Evolutionary conservation across 306 rosid species (phyloP).

Genomic region (Fragaria nilgerrensis): DNA sequence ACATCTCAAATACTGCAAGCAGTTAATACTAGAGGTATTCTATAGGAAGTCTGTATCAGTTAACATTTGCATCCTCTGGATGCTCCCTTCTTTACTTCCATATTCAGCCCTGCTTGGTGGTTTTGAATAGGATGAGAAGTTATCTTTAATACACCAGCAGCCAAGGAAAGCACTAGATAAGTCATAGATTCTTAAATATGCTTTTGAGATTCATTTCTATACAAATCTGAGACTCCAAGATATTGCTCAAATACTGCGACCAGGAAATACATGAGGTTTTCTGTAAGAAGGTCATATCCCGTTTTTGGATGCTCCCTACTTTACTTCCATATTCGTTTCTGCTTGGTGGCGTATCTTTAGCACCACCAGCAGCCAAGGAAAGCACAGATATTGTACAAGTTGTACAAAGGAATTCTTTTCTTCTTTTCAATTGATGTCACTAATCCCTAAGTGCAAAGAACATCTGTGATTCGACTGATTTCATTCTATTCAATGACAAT

Average conservation of each 20-base stretch:
- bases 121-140: too few relatives aligned
- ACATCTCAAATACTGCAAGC: conserved; percentile 64
- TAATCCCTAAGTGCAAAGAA: background rate
- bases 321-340: too few relatives aligned
- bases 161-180: background rate
- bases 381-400: background rate
- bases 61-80: conserved; percentile 45
- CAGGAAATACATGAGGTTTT: conserved; percentile 59
- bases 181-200: too few relatives aligned
- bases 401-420: background rate
- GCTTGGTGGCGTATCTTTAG: background rate
- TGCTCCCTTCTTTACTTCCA: background rate
- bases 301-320: conserved; percentile 24
- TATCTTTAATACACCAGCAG: background rate
- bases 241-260: conserved; percentile 62
- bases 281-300: conserved; percentile 83
- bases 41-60: conserved; percentile 88
- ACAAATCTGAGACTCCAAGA: conserved; percentile 64
- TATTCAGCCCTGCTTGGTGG: background rate
- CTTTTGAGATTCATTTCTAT: conserved; percentile 42
- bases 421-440: background rate
- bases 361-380: background rate
- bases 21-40: conserved; percentile 57
- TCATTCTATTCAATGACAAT: background rate
- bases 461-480: background rate